Conservation (phyloP, 441 rosid species). For the Gossypium gossypioides region DNA sequence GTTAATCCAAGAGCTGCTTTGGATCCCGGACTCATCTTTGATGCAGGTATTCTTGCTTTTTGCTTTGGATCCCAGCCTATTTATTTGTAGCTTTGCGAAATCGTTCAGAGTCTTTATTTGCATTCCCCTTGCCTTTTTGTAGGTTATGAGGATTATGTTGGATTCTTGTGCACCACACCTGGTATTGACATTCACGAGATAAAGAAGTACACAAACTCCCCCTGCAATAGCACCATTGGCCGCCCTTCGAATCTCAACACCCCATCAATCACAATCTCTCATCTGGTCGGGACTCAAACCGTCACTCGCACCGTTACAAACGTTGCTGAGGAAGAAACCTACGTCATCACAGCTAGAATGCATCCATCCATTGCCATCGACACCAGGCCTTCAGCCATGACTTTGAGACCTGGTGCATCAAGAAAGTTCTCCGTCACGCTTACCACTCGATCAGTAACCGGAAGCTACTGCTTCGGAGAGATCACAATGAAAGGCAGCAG, state of each 20-base stretch:
- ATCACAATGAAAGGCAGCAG: slow-evolving; percentile 78
- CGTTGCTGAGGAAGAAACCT: slow-evolving; percentile 77
- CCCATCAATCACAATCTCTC: slow-evolving; percentile 78
- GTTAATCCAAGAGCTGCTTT: slow-evolving; percentile 89
- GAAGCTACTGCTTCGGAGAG: slow-evolving; percentile 74
- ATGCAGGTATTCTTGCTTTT: slow-evolving; percentile 53
- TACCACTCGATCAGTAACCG: slow-evolving; percentile 52
- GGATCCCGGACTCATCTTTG: slow-evolving; percentile 90
- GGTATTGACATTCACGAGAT: slow-evolving; percentile 74
- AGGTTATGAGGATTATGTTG: slow-evolving; percentile 83
- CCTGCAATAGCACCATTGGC: slow-evolving; percentile 68
- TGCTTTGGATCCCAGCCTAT: neutral
- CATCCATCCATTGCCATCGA: slow-evolving; percentile 73
- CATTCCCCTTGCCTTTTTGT: neutral
- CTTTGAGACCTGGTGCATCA: slow-evolving; percentile 54
- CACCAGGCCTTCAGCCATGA: slow-evolving; percentile 78
- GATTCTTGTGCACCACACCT: slow-evolving; percentile 88
- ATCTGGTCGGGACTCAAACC: slow-evolving; percentile 54
- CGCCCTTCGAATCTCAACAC: slow-evolving; percentile 78
- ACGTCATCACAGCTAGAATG: slow-evolving; percentile 65
- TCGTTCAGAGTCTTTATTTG: neutral
- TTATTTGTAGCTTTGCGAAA: neutral
- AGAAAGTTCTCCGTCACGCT: slow-evolving; percentile 58
- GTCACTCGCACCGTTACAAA: slow-evolving; percentile 74
- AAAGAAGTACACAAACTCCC: slow-evolving; percentile 55